These are phyloP conservation scores for Cercospora berteroae DNA, from an alignment of 2,329 filamentous ascomycete genomes.

Conservation along the genomic window DNA sequence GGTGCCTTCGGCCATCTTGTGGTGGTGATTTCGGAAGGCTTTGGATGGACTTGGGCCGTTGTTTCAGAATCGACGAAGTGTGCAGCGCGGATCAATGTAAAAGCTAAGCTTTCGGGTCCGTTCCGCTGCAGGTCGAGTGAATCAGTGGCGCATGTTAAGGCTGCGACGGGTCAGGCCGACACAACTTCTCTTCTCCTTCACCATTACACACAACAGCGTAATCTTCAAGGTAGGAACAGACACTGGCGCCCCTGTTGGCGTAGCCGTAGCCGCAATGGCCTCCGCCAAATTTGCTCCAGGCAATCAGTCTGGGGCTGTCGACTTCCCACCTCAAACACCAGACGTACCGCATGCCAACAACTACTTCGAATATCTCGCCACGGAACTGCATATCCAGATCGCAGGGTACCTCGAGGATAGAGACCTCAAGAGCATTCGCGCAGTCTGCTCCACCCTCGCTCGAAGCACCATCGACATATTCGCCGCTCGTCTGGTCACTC, in stretches of 20 bases:
- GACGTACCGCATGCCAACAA: neutral
- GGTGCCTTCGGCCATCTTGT: too few relatives aligned
- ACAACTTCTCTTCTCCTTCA: neutral
- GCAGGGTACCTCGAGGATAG: neutral
- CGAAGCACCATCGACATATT: neutral
- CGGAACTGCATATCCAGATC: neutral
- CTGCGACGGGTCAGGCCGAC: neutral
- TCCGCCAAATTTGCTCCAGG: neutral
- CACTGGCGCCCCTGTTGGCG: neutral
- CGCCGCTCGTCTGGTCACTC: neutral
- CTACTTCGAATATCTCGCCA: neutral
- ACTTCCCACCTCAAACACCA: neutral
- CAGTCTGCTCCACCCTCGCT: neutral
- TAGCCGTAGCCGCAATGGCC: neutral
- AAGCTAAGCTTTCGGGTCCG: neutral
- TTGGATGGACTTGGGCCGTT: too few relatives aligned
- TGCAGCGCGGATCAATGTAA: too few relatives aligned
- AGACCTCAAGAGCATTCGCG: neutral
- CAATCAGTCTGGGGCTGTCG: too few relatives aligned
- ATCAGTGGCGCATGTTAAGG: neutral
- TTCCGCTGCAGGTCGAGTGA: neutral
- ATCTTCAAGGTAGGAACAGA: neutral
- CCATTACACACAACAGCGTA: too few relatives aligned
- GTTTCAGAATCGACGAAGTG: too few relatives aligned
- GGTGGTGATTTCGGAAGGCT: too few relatives aligned